A percentile compares a stretch with the other conserved stretches of the same genome.
phyloP scores from a whole-genome alignment of 1,139 yeast genomes.

The Taphrina deformans region DNA sequence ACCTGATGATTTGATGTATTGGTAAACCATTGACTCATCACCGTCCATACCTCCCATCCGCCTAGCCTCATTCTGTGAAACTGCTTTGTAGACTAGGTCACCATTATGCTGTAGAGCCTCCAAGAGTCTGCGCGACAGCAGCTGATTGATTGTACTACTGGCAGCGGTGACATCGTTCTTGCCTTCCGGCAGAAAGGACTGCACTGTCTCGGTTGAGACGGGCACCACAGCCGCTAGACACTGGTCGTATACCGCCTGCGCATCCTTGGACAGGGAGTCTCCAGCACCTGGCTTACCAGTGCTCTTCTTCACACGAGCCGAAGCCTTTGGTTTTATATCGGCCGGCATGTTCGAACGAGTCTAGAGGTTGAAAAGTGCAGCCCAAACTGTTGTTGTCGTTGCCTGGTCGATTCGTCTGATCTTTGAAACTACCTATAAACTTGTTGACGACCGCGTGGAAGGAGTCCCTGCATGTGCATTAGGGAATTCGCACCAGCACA shows the following conservation, averaged over 20 bases:
- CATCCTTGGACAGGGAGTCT: conserved; percentile 3
- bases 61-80: conserved; percentile 49
- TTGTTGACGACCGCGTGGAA: too few relatives aligned
- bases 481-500: too few relatives aligned
- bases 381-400: background rate
- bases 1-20: conserved; percentile 87
- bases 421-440: too few relatives aligned
- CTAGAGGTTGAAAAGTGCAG: background rate
- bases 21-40: conserved; percentile 90
- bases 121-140: conserved; percentile 12
- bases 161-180: background rate
- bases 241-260: conserved; percentile 9
- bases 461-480: too few relatives aligned
- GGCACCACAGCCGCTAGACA: background rate
- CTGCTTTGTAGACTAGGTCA: conserved; percentile 11
- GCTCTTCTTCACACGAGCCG: background rate
- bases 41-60: conserved; percentile 61
- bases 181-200: conserved; percentile 6
- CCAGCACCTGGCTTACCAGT: background rate
- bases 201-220: conserved; percentile 7
- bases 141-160: conserved; percentile 12
- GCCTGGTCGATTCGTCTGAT: too few relatives aligned
- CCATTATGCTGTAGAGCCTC: background rate
- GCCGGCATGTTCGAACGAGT: background rate
- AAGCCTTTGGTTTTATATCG: background rate